Conservation (phyloP, 352 stramenopile species). For the Pythium brassicae region DNA sequence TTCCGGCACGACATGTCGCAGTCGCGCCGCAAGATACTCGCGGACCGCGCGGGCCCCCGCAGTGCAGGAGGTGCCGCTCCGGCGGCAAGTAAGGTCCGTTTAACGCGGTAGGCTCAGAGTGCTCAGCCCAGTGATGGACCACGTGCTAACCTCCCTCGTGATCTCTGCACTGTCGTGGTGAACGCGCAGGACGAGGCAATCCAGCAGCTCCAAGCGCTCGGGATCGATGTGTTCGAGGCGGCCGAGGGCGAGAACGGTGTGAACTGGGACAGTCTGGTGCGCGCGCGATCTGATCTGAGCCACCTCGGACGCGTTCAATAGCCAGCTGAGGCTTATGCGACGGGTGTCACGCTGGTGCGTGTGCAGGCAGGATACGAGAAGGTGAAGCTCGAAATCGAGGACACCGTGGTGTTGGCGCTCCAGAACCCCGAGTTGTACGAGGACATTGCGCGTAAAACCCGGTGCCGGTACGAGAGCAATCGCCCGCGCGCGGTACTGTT, state of each 20-base stretch:
- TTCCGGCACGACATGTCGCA: slow-evolving; percentile 66
- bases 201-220: slow-evolving; percentile 70
- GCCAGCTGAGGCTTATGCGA: background rate
- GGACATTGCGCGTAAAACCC: slow-evolving; percentile 86
- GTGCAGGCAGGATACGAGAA: slow-evolving; percentile 84
- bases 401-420: slow-evolving; percentile 90
- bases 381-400: slow-evolving; percentile 90
- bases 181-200: slow-evolving; percentile 64
- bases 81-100: slow-evolving; percentile 38
- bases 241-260: slow-evolving; percentile 47
- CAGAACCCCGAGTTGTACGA: slow-evolving; percentile 91
- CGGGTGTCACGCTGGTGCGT: background rate
- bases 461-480: slow-evolving; percentile 87
- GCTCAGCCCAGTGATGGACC: background rate
- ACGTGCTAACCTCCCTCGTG: background rate
- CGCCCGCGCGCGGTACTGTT: slow-evolving; percentile 89
- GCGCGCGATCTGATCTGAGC: background rate
- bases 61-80: background rate
- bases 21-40: slow-evolving; percentile 47
- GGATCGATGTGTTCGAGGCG: slow-evolving; percentile 80
- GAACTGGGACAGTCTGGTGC: slow-evolving; percentile 81
- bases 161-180: background rate
- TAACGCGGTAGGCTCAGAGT: no score
- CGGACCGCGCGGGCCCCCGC: slow-evolving; percentile 16
- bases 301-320: background rate